Evolutionary conservation across 2,329 filamentous ascomycete genomes (phyloP).

Genomic region (Talaromyces sp.): DNA sequence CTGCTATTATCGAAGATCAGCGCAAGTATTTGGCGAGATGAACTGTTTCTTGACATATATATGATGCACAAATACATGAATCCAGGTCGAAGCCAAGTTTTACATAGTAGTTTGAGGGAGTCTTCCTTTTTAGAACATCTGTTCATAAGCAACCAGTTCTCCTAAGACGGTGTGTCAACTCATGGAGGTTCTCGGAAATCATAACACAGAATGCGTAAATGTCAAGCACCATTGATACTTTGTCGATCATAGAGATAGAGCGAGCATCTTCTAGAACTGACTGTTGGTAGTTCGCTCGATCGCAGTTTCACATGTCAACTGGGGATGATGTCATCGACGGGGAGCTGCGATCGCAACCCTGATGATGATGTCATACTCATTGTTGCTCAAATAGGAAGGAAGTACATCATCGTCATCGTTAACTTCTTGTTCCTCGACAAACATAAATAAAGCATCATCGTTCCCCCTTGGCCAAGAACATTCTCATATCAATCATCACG

Average conservation of each 20-base stretch:
- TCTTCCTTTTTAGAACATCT: no score
- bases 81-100: background rate
- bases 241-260: background rate
- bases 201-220: background rate
- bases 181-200: no score
- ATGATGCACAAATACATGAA: background rate
- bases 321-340: background rate
- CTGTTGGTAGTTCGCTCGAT: background rate
- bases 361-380: slow-evolving; percentile 9
- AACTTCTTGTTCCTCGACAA: background rate
- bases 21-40: background rate
- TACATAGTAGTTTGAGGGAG: no score
- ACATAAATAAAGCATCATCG: background rate
- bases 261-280: background rate
- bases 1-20: background rate
- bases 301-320: background rate
- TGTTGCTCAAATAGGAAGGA: background rate
- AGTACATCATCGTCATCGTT: background rate
- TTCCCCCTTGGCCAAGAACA: background rate
- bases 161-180: no score
- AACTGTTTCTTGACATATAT: background rate
- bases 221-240: background rate
- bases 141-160: no score
- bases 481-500: background rate
- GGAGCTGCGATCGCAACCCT: no score